A percentile compares a stretch with the other conserved stretches of the same genome.
phyloP scores from a whole-genome alignment of 257 asterid species.

The Verbena officinalis region DNA sequence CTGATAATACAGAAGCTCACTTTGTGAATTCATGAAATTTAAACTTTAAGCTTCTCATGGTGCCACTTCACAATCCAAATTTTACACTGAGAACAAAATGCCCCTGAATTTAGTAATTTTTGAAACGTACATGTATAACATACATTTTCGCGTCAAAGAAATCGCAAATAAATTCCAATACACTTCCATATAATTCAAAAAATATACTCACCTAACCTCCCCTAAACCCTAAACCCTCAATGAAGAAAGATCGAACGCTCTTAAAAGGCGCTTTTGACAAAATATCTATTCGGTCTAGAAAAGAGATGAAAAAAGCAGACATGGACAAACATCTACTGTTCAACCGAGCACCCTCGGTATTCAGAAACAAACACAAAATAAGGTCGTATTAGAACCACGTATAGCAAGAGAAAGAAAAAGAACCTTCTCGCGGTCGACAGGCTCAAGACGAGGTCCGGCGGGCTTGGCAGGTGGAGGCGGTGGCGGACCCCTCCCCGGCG shows the following conservation, averaged over 20 bases:
- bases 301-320: too few relatives aligned
- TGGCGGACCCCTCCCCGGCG: constrained; percentile 63
- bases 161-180: neutral
- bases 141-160: neutral
- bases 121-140: neutral
- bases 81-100: neutral
- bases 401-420: neutral
- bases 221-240: constrained; percentile 32
- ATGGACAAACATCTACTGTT: neutral
- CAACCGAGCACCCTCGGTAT: constrained; percentile 19
- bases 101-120: neutral
- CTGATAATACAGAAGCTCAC: neutral
- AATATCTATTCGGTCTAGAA: neutral
- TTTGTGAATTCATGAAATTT: neutral
- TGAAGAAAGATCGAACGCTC: neutral
- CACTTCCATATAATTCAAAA: neutral
- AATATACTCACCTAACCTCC: neutral
- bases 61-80: neutral
- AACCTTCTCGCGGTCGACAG: constrained; percentile 85
- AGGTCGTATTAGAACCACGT: neutral
- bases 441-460: constrained; percentile 49
- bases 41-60: neutral
- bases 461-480: constrained; percentile 45
- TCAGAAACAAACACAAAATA: neutral
- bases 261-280: neutral